Evolutionary conservation across 768 basidiomycete species (phyloP).

Genomic region (Amanita jacksonii): DNA sequence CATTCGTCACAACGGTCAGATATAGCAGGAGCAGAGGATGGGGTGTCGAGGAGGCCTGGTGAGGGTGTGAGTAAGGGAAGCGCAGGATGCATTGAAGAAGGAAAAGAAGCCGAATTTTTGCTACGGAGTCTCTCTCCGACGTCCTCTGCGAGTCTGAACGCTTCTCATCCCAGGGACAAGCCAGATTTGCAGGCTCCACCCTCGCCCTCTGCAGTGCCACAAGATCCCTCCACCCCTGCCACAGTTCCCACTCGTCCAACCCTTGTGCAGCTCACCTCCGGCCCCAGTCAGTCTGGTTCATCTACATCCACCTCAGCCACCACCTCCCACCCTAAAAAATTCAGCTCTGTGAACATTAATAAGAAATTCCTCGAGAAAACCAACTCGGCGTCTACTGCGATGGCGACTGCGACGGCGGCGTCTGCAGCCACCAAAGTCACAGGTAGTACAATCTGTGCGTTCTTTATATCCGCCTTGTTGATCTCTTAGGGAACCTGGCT

Average conservation of each 20-base stretch:
- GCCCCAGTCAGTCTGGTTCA: constrained; percentile 20
- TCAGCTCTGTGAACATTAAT: constrained; percentile 86
- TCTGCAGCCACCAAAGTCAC: constrained; percentile 37
- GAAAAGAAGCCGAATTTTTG: constrained; percentile 10
- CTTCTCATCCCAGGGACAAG: constrained; percentile 8
- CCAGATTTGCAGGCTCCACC: constrained; percentile 7
- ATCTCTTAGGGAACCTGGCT: no score
- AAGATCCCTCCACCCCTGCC: constrained; percentile 22
- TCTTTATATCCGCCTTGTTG: not conserved
- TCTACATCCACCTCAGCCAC: constrained; percentile 17
- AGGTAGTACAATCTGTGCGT: constrained; percentile 45
- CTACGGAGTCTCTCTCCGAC: constrained; percentile 11
- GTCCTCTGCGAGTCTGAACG: constrained; percentile 11
- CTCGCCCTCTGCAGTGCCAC: constrained; percentile 15
- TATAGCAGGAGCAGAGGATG: constrained; percentile 13
- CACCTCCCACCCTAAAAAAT: constrained; percentile 67
- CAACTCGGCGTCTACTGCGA: constrained; percentile 38
- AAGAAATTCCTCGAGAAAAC: constrained; percentile 96
- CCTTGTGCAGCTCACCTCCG: constrained; percentile 36
- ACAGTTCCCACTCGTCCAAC: no score
- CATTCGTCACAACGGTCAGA: constrained; percentile 14
- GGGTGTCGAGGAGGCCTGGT: constrained; percentile 16
- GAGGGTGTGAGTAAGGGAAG: constrained; percentile 12
- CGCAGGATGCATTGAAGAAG: constrained; percentile 9
- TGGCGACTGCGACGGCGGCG: constrained; percentile 30